Base-by-base conservation (phyloP, 2,329 filamentous ascomycete genomes). In the Ustilaginoidea virens region DNA sequence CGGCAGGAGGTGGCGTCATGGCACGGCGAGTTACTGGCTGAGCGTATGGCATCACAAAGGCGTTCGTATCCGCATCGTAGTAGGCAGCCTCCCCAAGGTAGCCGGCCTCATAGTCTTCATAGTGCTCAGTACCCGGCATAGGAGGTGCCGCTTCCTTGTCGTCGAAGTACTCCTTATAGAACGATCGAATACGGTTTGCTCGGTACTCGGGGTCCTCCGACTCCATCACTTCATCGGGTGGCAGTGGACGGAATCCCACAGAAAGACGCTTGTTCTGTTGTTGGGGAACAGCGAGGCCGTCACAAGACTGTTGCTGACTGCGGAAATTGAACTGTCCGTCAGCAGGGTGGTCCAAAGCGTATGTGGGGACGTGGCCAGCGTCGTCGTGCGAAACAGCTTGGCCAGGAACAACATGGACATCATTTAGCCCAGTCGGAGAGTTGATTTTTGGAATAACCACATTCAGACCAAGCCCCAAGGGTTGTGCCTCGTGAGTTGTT, bases 161-260 rank as follows among this genome's bases (percentile, higher is more conserved):
- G 40, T 96, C 90, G 43, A 98, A 98, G 59, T 98, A 98, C 50
- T 98, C 90, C 60, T 94, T 94, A 63, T 98, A 98, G 61, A 98
- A 98, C 4, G 90, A 98, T 51, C 90, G 73, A 41, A 98, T 98
- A 33, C 90, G 76, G 61, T 94, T 96, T 38, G 90, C 90, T 44
- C 90, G 74, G 46, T 87, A 76, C 52, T 96, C 90, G 0, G 90
- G 85, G 48, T 94, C 87, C 48, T 96, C 90, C 3, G 76, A 71
- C 24, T 77, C 72, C 17, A 63, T 66, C 31, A 81, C 73, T 38
- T 92, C 80, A 45, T 86, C 76, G 20, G 85, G 82, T 5, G 90
- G 90, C 36, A 98, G 65, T 14, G 90, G 90, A 11, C 90, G 78
- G 52, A 92, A 67, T 17, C 74, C 73, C 25, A 78, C 68, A 1